Base-by-base conservation (phyloP, 2,329 filamentous ascomycete genomes). In the Colletotrichum caudatum region DNA sequence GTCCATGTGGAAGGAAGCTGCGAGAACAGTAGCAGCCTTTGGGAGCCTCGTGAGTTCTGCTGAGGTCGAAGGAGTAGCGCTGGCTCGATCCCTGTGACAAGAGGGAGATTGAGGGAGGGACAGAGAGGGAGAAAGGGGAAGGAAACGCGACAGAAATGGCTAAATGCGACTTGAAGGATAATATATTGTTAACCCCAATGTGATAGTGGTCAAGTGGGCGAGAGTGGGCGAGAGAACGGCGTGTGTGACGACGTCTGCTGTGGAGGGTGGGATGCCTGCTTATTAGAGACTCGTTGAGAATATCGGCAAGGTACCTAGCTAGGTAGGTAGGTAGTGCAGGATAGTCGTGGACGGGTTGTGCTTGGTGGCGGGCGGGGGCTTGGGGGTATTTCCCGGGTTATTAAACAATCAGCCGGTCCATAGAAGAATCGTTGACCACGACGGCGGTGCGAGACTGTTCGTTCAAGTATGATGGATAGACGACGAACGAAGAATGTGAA, bases 201-300 rank as follows among this genome's bases (percentile, higher is more conserved):
- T 7, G 18, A 23, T 39, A 37, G 18, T 41, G 60, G 11, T 26
- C n/a, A 39, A 44, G 20, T 51, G 60, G 29, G 18, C n/a, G n/a
- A 11, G 18, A 44, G 20, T 51, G 60, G 29, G 18, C n/a, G n/a
- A 11, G 18, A 53, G 44, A 51, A 37, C 26, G n/a, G 59, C 33
- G 33, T 20, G 46, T 51, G 44, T 39, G 33, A 53, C 16, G 35
- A 26, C 35, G 46, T 50, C 18, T 41, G 60, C 18, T 41, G 60
- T 63, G 53, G 59, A 53, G 60, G 37, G 35, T 41, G 37, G 48
- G 35, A 41, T 53, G 60, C n/a, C 60, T n/a, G 48, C n/a, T 51
- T 51, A 51, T 39, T 41, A n/a, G 48, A 63, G n/a, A 23, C 33
- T 41, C 16, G 20, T 29, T 53, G 60, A 37, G 39, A 26, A 39